Base-by-base conservation (phyloP, 192 early-diverging fungal species). In the Coemansia sp. region DNA sequence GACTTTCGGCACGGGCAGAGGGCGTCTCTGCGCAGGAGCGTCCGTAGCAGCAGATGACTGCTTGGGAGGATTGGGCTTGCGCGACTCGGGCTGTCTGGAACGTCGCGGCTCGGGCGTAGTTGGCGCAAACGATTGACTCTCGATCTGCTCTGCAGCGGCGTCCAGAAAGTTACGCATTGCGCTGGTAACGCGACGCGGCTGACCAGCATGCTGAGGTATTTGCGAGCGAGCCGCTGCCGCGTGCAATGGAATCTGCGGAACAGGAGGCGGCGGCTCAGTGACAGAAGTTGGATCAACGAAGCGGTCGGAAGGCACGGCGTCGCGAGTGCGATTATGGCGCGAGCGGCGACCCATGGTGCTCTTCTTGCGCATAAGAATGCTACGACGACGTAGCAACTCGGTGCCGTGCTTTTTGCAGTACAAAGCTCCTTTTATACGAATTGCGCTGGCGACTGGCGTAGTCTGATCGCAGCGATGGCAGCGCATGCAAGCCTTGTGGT, bases 291-390 rank as follows among this genome's bases (percentile, higher is more conserved):
- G 52, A 6, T 61, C 55, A 7, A 54, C 56, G 22, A 70, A 67
- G 10, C 68, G 54, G 44, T 73, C 71, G 54, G 60, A 26, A 10
- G 77, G 61, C 28, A 81, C 60, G 28, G 66, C 69, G 0, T 58
- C 54, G 22, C 78, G 73, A 22, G 55, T 55, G 23, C 72, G 65
- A 18, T 54, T 54, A 55, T 75, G 68, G n/a, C 78, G 78, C 34
- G 78, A 75, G 24, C 78, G 72, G 7, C 73, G 65, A 16, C 78
- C 73, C 78, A 81, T 81, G 4, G 78, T 81, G 73, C 78, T 81
- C 72, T 81, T 82, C 58, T 76, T 76, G 74, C 74, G 79, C 79
- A 83, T 83, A 58, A 83, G 71, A 34, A 81, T 83, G 34, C 82
- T 83, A 59, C 82, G 82, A 16, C 82, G 74, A 8, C 82, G 82